Evolutionary conservation across 2,329 filamentous ascomycete genomes (phyloP), one percentile per base, ranked within the genome.

Genomic region (Cladosporium sp.): DNA sequence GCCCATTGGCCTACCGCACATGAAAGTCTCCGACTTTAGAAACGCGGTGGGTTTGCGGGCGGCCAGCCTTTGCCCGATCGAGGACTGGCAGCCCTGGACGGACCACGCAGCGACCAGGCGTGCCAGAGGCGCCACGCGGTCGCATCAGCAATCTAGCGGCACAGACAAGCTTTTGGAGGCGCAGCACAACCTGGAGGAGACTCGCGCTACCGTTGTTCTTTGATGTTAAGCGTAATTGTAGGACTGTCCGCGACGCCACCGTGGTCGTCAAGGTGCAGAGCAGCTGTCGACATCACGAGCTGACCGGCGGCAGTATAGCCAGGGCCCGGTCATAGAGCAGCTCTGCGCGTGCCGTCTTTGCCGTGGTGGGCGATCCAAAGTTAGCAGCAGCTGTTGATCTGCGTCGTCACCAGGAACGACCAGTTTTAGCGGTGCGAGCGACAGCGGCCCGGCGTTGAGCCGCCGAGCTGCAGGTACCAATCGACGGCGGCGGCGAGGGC

Each of bases 111-210:
- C 28, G 48, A 50, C 48, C 44, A 14, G 8, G 16, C 40, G 10
- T 16, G 16, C 35, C 16, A 9, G 18, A n/a, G 33, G 18, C 48
- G 48, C 48, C 48, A 50, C 40, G 40, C 48, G 28, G 48, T 50
- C 48, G 33, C 40, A 40, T 28, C 46, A 38, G 46, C 31, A 18
- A 43, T 50, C 43, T 50, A 50, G 40, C 48, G 46, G 46, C 37
- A 49, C 19, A 43, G 40, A 43, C 48, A 50, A 50, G 48, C 48
- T 50, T 50, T 50, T 11, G 40, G 16, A 31, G 46, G 48, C 48
- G 48, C 48, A 43, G 48, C 40, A 43, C 48, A 35, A 50, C 38
- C 48, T 50, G 48, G 48, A 34, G 40, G 48, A 37, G 32, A 18
- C 16, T 35, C 9, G 6, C 48, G 31, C 48, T 40, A 16, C 16